Evolutionary conservation across 495 filamentous ascomycete genomes (phyloP).

Genomic region (Talaromyces ruber): DNA sequence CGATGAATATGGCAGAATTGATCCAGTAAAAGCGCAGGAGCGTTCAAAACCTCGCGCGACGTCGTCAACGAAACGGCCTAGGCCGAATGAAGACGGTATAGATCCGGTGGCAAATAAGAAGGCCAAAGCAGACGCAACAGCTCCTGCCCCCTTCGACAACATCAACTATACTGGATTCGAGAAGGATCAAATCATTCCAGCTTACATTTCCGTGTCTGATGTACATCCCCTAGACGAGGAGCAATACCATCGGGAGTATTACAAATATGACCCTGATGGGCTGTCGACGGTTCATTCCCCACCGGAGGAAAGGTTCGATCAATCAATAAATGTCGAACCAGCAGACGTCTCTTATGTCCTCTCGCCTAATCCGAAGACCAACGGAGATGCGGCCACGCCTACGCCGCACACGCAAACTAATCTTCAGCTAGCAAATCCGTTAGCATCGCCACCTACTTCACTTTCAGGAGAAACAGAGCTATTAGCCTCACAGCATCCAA

Average conservation of each 20-base stretch:
- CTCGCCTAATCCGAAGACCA: constrained; percentile 27
- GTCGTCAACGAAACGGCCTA: constrained; percentile 37
- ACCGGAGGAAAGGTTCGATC: neutral
- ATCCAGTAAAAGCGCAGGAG: constrained; percentile 54
- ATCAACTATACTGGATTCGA: neutral
- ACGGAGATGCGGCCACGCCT: constrained; percentile 9
- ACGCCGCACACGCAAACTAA: constrained; percentile 10
- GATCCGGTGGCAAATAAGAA: constrained; percentile 20
- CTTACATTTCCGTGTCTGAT: neutral
- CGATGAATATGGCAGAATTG: constrained; percentile 54
- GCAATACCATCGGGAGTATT: neutral
- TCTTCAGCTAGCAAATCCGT: constrained; percentile 20
- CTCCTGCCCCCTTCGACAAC: constrained; percentile 15
- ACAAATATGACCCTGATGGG: neutral
- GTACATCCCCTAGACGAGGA: neutral
- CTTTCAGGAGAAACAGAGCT: constrained; percentile 39
- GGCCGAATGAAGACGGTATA: constrained; percentile 28
- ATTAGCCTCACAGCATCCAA: constrained; percentile 18
- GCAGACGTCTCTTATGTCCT: constrained; percentile 28
- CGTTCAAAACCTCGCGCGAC: constrained; percentile 48
- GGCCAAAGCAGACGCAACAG: constrained; percentile 28
- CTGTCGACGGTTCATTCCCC: constrained; percentile 5
- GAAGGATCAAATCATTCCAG: neutral
- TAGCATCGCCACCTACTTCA: constrained; percentile 47
- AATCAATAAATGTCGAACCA: neutral